Conservation (phyloP, 23 red algal genomes). For the Gracilaria domingensis region DNA sequence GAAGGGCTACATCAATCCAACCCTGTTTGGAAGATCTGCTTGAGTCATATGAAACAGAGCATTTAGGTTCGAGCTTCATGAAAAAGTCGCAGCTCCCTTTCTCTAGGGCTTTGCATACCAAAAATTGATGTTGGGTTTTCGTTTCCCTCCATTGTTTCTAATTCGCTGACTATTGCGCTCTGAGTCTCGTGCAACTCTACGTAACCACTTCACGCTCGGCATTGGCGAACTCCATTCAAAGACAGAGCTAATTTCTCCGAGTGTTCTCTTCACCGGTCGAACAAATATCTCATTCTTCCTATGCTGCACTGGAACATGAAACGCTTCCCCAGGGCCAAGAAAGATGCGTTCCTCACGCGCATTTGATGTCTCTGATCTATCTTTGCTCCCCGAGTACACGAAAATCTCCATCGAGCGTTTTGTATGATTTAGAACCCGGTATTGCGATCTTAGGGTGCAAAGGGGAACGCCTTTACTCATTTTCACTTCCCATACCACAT, state of each 20-base stretch:
- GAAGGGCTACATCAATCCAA: slow-evolving; percentile 72
- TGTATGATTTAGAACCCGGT: slow-evolving; percentile 80
- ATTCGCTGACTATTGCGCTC: slow-evolving; percentile 6
- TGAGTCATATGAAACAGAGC: background rate
- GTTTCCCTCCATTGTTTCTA: background rate
- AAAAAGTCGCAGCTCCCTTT: slow-evolving; percentile 26
- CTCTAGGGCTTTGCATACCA: slow-evolving; percentile 18
- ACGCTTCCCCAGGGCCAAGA: slow-evolving; percentile 27
- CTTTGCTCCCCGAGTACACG: background rate
- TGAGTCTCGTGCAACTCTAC: slow-evolving; percentile 35
- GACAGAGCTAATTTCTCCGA: background rate
- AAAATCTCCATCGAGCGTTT: slow-evolving; percentile 50
- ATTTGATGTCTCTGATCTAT: background rate
- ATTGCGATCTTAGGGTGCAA: slow-evolving; percentile 72
- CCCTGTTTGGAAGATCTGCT: background rate
- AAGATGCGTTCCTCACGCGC: background rate
- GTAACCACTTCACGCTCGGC: slow-evolving; percentile 24
- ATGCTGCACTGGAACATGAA: slow-evolving; percentile 40
- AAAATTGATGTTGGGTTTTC: background rate
- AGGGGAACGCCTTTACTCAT: slow-evolving; percentile 82
- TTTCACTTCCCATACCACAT: slow-evolving; percentile 86
- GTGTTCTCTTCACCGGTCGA: slow-evolving; percentile 23
- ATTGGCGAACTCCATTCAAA: slow-evolving; percentile 36
- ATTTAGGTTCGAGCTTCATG: slow-evolving; percentile 21
- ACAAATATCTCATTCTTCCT: slow-evolving; percentile 30